Base-by-base conservation (phyloP, 345 rosid genomes). In the Angophora floribunda region DNA sequence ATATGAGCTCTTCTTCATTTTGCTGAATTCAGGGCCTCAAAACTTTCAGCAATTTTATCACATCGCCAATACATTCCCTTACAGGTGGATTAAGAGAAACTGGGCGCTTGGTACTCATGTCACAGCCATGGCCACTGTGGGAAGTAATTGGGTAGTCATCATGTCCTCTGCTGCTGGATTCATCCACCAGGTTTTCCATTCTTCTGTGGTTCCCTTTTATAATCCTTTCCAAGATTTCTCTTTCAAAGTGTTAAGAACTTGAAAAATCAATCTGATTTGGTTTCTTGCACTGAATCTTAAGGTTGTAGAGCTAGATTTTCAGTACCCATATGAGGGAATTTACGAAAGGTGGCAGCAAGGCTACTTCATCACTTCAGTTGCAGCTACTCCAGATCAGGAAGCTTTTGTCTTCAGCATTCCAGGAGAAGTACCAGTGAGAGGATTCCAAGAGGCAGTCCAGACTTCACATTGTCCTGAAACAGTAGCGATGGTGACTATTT, bases 21-120 rank as follows among this genome's bases (percentile, higher is more conserved):
- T 44, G 26, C 84, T 36, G 41, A 87, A 85, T 80, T 92, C 49
- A 97, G 98, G 99, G 61, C 95, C 97, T 13, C 97, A 93, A 85
- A 94, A 94, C 92, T 87, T 91, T 89, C 98, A 92, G 91, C 98
- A 96, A 90, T 95, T 97, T 3, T 96, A 96, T 87, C 93, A 92
- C 91, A 95, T 95, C 45, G 95, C 98, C 7, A 96, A 95, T 89
- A 92, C 98, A 14, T 97, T 97, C 89, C 99, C 99, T 87, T 97
- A 93, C 88, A 93, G 93, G 96, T 95, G 88, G 91, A 90, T 88
- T 44, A 88, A 88, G 88, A 90, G 87, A 96, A 96, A 97, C 87
- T 97, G 99, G 99, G 92, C 92, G 87, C 97, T 92, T 90, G 98
- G 97, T 17, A 94, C 93, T 90, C 93, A 93, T 89, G 97, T 97